A percentile compares a stretch with the other conserved stretches of the same genome.
Evolutionary conservation across 2,329 filamentous ascomycete genomes (phyloP).

Genomic region (Exserohilum rostratum): DNA sequence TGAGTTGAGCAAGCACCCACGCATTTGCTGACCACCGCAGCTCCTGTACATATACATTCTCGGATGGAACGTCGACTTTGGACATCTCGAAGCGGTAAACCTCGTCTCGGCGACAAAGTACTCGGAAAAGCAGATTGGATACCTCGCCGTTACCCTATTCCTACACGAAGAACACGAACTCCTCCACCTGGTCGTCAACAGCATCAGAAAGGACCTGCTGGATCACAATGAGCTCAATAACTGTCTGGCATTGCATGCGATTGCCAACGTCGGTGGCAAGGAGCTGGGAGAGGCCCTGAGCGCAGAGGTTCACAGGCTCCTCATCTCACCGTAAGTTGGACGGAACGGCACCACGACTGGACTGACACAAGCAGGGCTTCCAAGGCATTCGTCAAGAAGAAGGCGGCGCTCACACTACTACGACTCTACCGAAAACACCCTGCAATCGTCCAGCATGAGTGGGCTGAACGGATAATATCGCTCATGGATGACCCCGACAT

Average conservation of each 20-base stretch:
- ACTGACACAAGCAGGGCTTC: constrained; percentile 64
- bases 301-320: constrained; percentile 85
- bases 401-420: constrained; percentile 90
- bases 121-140: constrained; percentile 99
- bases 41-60: constrained; percentile 98
- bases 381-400: constrained; percentile 99
- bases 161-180: constrained; percentile 97
- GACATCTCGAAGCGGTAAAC: constrained; percentile 96
- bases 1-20: neutral
- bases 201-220: constrained; percentile 92
- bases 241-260: constrained; percentile 93
- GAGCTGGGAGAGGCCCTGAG: constrained; percentile 97
- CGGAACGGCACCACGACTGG: neutral
- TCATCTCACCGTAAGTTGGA: constrained; percentile 85
- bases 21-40: constrained; percentile 46
- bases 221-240: constrained; percentile 98
- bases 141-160: constrained; percentile 95
- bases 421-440: constrained; percentile 94
- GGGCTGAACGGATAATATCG: constrained; percentile 98
- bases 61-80: constrained; percentile 98
- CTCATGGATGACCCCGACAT: constrained; percentile 96
- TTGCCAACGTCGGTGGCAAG: constrained; percentile 93
- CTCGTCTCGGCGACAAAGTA: constrained; percentile 96
- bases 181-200: constrained; percentile 95
- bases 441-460: constrained; percentile 91